Percentiles rank a stretch among this genome's conserved stretches.
phyloP scores from a whole-genome alignment of 495 filamentous ascomycete genomes.

The Xylaria castorea region DNA sequence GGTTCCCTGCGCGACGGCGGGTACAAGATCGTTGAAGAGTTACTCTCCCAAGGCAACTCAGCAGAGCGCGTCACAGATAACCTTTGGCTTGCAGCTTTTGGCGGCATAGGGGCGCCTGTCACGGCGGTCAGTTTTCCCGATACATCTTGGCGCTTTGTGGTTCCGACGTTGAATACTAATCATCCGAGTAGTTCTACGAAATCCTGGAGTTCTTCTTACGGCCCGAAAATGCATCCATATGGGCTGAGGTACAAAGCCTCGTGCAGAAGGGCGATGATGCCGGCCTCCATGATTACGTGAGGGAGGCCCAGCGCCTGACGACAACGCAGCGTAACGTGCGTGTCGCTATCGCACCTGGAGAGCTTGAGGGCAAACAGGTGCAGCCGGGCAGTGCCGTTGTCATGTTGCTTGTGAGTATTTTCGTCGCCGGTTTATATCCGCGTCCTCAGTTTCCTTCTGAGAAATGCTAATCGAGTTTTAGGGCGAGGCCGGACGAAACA shows the following conservation, averaged over 20 bases:
- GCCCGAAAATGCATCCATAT: constrained; percentile 53
- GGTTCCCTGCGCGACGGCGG: constrained; percentile 39
- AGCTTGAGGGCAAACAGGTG: constrained; percentile 39
- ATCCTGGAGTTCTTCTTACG: constrained; percentile 53
- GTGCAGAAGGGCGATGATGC: constrained; percentile 47
- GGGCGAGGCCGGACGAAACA: constrained; percentile 42
- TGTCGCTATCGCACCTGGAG: constrained; percentile 32
- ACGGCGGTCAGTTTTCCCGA: constrained; percentile 32
- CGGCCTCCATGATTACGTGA: constrained; percentile 37
- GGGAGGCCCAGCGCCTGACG: constrained; percentile 42
- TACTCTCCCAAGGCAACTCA: constrained; percentile 34
- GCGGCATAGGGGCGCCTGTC: constrained; percentile 49
- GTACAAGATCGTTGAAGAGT: constrained; percentile 37
- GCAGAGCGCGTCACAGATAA: constrained; percentile 43
- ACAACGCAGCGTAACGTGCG: constrained; percentile 40
- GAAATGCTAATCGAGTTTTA: constrained; percentile 20
- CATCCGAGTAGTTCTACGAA: constrained; percentile 46
- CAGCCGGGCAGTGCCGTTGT: constrained; percentile 38
- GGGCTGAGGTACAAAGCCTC: constrained; percentile 55
- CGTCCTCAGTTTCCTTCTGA: not conserved
- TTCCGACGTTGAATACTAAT: constrained; percentile 29
- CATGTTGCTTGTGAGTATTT: constrained; percentile 41
- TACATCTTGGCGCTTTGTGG: not conserved
- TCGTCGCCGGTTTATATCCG: not conserved
- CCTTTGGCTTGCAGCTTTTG: constrained; percentile 45